Conservation (phyloP, 2,329 filamentous ascomycete genomes). For the Nigrospora osmanthi region DNA sequence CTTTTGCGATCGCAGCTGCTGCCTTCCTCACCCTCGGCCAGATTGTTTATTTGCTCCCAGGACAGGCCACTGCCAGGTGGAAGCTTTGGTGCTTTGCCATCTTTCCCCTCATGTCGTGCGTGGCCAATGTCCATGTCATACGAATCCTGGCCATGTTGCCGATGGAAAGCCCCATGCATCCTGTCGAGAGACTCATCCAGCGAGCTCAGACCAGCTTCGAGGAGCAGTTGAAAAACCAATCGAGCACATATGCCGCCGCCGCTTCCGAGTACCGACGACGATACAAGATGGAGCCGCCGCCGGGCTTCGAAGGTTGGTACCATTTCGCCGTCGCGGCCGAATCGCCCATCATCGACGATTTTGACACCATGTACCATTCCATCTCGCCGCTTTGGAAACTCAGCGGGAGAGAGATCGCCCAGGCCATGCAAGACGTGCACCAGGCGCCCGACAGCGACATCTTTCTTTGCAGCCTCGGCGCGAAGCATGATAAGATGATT, state of each 20-base stretch:
- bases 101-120: slow-evolving; percentile 20
- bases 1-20: slow-evolving; percentile 15
- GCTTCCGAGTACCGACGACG: slow-evolving; percentile 31
- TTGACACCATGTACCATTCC: slow-evolving; percentile 31
- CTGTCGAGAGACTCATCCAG: slow-evolving; percentile 23
- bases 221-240: slow-evolving; percentile 25
- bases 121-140: slow-evolving; percentile 19
- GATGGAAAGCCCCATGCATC: slow-evolving; percentile 17
- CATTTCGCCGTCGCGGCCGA: slow-evolving; percentile 27
- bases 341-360: slow-evolving; percentile 42
- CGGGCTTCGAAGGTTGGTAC: slow-evolving; percentile 38
- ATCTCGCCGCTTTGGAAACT: slow-evolving; percentile 32
- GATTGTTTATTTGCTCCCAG: slow-evolving; percentile 20
- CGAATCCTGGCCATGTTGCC: slow-evolving; percentile 3
- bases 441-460: slow-evolving; percentile 20
- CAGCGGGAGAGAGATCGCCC: slow-evolving; percentile 22
- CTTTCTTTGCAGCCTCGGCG: slow-evolving; percentile 26
- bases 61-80: slow-evolving; percentile 13
- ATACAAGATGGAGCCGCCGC: slow-evolving; percentile 33
- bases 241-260: slow-evolving; percentile 25
- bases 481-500: slow-evolving; percentile 12
- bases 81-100: slow-evolving; percentile 22
- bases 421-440: slow-evolving; percentile 18
- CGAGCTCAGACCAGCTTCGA: slow-evolving; percentile 22
- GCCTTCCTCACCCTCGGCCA: slow-evolving; percentile 25